Evolutionary conservation across 2,329 filamentous ascomycete genomes (phyloP), one percentile per base, ranked within the genome.

Genomic region (Penicillium glabrum): DNA sequence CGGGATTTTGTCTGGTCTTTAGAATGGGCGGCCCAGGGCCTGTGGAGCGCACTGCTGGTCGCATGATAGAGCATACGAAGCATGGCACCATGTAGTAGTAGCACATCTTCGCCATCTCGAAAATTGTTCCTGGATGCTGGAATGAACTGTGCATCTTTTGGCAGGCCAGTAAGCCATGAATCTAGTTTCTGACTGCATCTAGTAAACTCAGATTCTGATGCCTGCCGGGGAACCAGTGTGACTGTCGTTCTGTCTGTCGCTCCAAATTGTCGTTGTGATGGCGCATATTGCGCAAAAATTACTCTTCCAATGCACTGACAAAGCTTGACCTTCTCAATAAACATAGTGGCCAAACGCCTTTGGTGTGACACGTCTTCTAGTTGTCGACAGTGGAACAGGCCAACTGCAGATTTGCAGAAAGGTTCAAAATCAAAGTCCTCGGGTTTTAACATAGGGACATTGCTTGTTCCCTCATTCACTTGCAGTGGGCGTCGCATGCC

Each of bases 51-150:
- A 46, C 91, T 95, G n/a, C 93, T 82, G 1, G 91, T 95, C 1
- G 91, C 93, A 74, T 91, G 91, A 72, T 93, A 96, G 0, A 95
- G 86, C 89, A 96, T 93, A 72, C 95, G 90, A 27, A 96, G 79
- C 50, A 96, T 82, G n/a, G 89, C 89, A 39, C 89, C 83, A 68
- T 96, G 90, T 1, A 96, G 75, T 48, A 83, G 77, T 7, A 86
- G 64, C 2, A 77, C 75, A 39, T 77, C 72, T 47, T 79, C 76
- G n/a, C 75, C 74, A 23, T 73, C 62, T 1, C 83, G 83, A 13
- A 86, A 81, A 47, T 81, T 80, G 37, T 85, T 86, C 41, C 85
- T 79, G 13, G 75, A 82, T 52, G 84, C 81, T 86, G 87, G 55
- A 16, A 82, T 79, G 64, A 91, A 91, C 56, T 86, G 83, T 59